Base-by-base conservation (phyloP, 176 grass and related monocot species). In the Sorghum bicolor region DNA sequence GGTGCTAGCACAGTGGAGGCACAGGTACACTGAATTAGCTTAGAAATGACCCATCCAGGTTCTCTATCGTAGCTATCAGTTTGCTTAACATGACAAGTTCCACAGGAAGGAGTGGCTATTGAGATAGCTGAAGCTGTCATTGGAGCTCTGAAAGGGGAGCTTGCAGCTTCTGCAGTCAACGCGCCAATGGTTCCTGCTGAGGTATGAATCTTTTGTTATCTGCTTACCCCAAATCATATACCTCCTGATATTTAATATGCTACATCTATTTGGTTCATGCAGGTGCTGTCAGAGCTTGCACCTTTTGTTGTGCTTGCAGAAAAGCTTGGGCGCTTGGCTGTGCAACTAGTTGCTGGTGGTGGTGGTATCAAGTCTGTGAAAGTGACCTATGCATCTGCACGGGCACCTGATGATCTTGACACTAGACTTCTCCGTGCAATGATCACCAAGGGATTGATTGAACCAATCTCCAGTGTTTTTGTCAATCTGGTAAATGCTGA, bases 71-170 rank as follows among this genome's bases (percentile, higher is more conserved):
- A 62, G 1, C 36, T 50, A 16, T 37, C 9, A 69, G 33, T 47
- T 45, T 75, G 24, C 84, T 90, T 67, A 90, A 6, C 62, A 61
- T 33, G 26, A 33, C 13, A 64, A 75, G 41, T 66, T 91, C 11
- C 22, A 60, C 29, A 97, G 94, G 94, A 97, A 92, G 94, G 91
- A 84, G 94, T 97, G 48, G 94, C 94, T 52, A 94, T 97, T 73
- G 94, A 97, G 89, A 94, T 97, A 61, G 94, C 94, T 61, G 94
- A 97, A 97, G 94, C 94, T 81, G 94, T 97, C 57, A 90, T 93
- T 85, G 94, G 94, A 85, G 94, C 94, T 88, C 58, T 97, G 66
- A 93, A 94, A 86, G 94, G 94, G 17, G 94, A 97, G 57, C 94
- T 97, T 86, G 89, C 94, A 48, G 94, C 94, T 81, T 93, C 94